Base-by-base conservation (phyloP, 2,329 filamentous ascomycete genomes). In the Pseudopyricularia javanii region DNA sequence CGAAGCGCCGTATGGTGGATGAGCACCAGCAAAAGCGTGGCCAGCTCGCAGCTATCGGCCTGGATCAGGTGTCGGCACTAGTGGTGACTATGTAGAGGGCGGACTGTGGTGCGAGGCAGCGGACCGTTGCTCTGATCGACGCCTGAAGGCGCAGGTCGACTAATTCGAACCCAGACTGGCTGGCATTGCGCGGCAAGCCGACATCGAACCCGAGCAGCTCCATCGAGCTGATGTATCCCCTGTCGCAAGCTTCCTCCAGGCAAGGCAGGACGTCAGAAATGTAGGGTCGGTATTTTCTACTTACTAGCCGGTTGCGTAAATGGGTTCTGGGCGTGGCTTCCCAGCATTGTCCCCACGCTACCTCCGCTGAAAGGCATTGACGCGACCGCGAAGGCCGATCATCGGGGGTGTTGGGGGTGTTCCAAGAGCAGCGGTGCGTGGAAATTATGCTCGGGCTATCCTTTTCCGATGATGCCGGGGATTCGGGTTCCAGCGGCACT, bases 341-440 rank as follows among this genome's bases (percentile, higher is more conserved):
- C 49, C 49, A 50, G 26, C 15, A 50, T 50, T 32, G 28, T 22
- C 49, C 49, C 49, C 49, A 24, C 47, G 49, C 49, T 50, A 50
- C 49, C 49, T 50, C 49, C 49, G 49, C 49, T 50, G 49, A 50
- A 50, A 50, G 49, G 33, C 49, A 50, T 50, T 24, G 20, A 28
- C 49, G 49, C 49, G 49, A 50, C 49, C 33, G 33, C 49, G 49
- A 37, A 50, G 49, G 49, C 33, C 49, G 49, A 50, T 37, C 49
- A 50, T 50, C 26, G 33, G 49, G 22, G 20, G 11, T 24, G 40
- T 45, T 28, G 11, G 33, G 17, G 22, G 14, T 2, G 20, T 26
- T 24, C 22, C 22, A 20, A 4, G 24, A 26, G 40, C 40, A 20
- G 15, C 17, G 11, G 17, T 24, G 17, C 5, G 11, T 22, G 6